phyloP scores from a whole-genome alignment of 148 eudicot genomes.

The Heliamphora exappendiculata region DNA sequence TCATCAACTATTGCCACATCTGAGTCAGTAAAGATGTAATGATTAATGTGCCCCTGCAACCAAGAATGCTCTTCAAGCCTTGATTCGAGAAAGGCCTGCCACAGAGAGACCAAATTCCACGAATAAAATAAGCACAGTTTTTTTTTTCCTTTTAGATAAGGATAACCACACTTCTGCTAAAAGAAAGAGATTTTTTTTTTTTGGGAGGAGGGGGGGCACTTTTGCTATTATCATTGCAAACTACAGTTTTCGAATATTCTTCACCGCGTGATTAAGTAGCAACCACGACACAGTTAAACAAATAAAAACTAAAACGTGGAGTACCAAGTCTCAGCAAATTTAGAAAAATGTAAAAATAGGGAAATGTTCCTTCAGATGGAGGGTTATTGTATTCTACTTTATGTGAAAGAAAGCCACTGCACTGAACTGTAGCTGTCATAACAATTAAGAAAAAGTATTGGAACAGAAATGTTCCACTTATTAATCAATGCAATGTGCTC shows the following conservation, averaged over 20 bases:
- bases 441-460: no score
- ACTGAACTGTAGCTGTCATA: not conserved
- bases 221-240: not conserved
- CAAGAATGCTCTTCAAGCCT: constrained; percentile 47
- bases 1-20: constrained; percentile 84
- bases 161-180: not conserved
- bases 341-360: not conserved
- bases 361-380: not conserved
- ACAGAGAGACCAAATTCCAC: constrained; percentile 13
- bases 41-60: constrained; percentile 29
- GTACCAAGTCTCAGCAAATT: not conserved
- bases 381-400: not conserved
- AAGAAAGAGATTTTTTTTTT: not conserved
- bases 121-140: constrained; percentile 5
- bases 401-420: not conserved
- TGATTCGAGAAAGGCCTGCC: constrained; percentile 67
- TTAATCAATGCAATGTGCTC: constrained; percentile 34
- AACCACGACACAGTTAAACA: not conserved
- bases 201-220: not conserved
- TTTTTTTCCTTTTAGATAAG: no score
- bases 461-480: constrained; percentile 17
- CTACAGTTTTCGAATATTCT: not conserved
- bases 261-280: not conserved
- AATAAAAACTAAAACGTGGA: not conserved
- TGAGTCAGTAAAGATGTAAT: constrained; percentile 86